phyloP scores from a whole-genome alignment of 345 rosid species.

The Jatropha curcas region DNA sequence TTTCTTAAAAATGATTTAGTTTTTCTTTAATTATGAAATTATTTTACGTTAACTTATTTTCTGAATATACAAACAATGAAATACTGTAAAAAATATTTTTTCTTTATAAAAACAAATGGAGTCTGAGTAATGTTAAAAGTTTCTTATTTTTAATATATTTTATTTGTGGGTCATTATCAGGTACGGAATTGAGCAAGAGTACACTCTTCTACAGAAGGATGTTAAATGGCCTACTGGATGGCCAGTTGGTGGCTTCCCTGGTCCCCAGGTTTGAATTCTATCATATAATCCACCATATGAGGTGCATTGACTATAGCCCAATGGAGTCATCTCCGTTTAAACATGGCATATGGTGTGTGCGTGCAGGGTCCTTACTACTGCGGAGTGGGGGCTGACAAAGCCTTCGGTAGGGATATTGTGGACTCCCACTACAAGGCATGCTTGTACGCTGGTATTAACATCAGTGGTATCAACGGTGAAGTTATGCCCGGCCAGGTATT shows the following conservation, averaged over 20 bases:
- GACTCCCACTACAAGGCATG: constrained; percentile 88
- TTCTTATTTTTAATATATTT: too few species aligned
- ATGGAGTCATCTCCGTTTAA: too few species aligned
- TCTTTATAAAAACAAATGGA: too few species aligned
- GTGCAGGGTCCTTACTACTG: constrained; percentile 83
- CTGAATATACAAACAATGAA: too few species aligned
- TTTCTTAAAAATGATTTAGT: too few species aligned
- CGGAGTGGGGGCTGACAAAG: constrained; percentile 79
- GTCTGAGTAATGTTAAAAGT: too few species aligned
- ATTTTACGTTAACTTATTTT: too few species aligned
- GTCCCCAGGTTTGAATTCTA: constrained; percentile 22
- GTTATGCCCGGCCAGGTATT: constrained; percentile 81
- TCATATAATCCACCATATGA: too few species aligned
- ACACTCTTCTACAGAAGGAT: constrained; percentile 25
- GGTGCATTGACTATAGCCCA: too few species aligned
- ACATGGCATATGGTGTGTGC: too few species aligned
- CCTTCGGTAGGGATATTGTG: constrained; percentile 74
- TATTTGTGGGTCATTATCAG: neutral
- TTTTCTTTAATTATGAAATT: too few species aligned
- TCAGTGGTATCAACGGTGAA: constrained; percentile 82
- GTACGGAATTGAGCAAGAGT: constrained; percentile 33
- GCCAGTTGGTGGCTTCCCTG: constrained; percentile 29
- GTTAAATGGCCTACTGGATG: constrained; percentile 29
- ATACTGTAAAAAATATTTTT: too few species aligned
- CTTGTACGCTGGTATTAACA: constrained; percentile 69